Percentiles rank a stretch among this genome's conserved stretches.
These are phyloP conservation scores for Cephalotrichum gorgonifer DNA, from an alignment of 2,329 filamentous ascomycete genomes.

Conservation along the genomic window DNA sequence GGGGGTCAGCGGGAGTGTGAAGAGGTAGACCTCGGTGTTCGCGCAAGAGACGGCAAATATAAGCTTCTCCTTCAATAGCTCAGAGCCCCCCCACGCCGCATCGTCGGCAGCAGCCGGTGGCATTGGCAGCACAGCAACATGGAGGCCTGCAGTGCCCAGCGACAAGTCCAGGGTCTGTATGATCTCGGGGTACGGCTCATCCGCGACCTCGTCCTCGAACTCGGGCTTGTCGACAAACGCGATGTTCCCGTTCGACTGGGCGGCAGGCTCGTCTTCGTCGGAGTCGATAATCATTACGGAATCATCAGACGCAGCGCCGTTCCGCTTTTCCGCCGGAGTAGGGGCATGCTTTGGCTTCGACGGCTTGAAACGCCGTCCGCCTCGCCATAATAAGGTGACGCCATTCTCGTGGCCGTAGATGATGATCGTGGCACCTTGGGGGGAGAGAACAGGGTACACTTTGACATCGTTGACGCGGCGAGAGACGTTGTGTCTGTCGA, in stretches of 20 bases:
- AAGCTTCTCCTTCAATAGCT: conserved; percentile 44
- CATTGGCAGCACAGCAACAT: conserved; percentile 46
- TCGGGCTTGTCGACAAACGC: conserved; percentile 41
- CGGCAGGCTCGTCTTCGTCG: conserved; percentile 42
- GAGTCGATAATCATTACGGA: conserved; percentile 54
- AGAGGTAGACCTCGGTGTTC: conserved; percentile 43
- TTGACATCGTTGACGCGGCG: conserved; percentile 49
- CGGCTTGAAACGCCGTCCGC: conserved; percentile 48
- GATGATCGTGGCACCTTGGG: conserved; percentile 53
- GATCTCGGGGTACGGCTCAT: conserved; percentile 42
- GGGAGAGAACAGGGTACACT: conserved; percentile 49
- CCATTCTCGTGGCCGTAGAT: conserved; percentile 56
- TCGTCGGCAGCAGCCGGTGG: conserved; percentile 38
- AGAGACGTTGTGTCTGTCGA: conserved; percentile 45
- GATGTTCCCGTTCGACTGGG: conserved; percentile 14
- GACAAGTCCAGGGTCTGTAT: conserved; percentile 52
- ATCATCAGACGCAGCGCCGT: conserved; percentile 40
- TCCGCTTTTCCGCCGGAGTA: conserved; percentile 32
- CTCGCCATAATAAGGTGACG: conserved; percentile 51
- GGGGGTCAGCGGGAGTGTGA: conserved; percentile 50
- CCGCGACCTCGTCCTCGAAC: conserved; percentile 42
- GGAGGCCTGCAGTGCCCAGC: conserved; percentile 43
- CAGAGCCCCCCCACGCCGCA: conserved; percentile 32
- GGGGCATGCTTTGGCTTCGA: conserved; percentile 20
- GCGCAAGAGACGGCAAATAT: conserved; percentile 52